Base-by-base conservation (phyloP, 1,284 basidiomycete species). In the Afroboletus lepidellus region DNA sequence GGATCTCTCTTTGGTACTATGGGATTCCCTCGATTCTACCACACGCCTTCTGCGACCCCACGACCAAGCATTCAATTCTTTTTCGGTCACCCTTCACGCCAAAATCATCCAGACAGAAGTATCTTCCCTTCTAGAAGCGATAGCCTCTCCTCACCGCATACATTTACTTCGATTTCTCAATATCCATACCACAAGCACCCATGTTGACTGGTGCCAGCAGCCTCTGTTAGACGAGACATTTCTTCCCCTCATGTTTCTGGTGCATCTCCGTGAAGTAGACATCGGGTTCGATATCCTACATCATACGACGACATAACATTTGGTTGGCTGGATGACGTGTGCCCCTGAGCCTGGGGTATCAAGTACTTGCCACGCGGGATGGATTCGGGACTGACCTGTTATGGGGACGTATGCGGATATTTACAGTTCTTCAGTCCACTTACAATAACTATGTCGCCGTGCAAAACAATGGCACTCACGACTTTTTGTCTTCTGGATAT, bases 31-130 rank as follows among this genome's bases (percentile, higher is more conserved):
- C 11, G 21, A 42, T 32, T 16, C 34, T 8, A 36, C 18, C 5
- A 45, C 41, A 3, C 13, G 16, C 16, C 25, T 56, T 5, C 39
- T 53, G 33, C 54, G 54, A 11, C 23, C 25, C 25, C 37, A 13
- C 21, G 55, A 24, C n/a, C 55, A 56, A 32, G 8, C 5, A 3
- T 53, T 57, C 37, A 20, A 27, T 8, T 13, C 11, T 5, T 56
- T 56, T 6, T 23, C 8, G 12, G 34, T 51, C 30, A 39, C 25
- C 8, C 18, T 51, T 13, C 7, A 3, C 9, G 15, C 15, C 33
- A 30, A n/a, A 27, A 7, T n/a, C 3, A 11, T 29, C 16, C 3
- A 23, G 3, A 4, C 5, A 11, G 55, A 56, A 6, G 36, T 56
- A 24, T 51, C 32, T 8, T 12, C 44, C 2, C 32, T 51, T 41